Evolutionary conservation across 169 alveolate genomes (phyloP), one percentile per base, ranked within the genome.

Genomic region (Plasmodium coatneyi): DNA sequence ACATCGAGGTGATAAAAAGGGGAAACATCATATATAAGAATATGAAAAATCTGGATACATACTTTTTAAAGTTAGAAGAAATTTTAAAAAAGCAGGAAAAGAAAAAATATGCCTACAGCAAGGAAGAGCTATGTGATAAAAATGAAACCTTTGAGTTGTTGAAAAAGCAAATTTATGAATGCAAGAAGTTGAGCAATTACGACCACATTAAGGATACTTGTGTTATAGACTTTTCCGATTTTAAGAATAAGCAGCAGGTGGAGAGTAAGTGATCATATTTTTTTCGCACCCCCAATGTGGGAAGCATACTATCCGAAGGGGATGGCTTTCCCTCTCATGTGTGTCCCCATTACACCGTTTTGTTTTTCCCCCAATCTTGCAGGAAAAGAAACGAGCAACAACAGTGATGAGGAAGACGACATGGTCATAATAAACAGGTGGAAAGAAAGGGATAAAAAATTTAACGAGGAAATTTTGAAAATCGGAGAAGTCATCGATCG

Each of bases 401-500:
- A 72, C 25, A 84, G 56, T 70, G 96, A 92, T 66, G 95, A 95
- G 22, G 91, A 76, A 60, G 92, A 78, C 39, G 97, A 95, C 36
- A 46, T 71, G 49, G 96, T 93, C 46, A 86, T 96, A 12, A 92
- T 96, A 28, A 86, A 94, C 43, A 70, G 94, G 32, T 96, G 97
- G 97, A 84, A 83, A 56, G 86, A 84, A 82, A 78, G 97, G 34
- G 97, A 96, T 83, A 90, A 95, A 82, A 84, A 70, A 28, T 96
- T 96, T 92, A 96, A 96, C 79, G 86, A 92, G 36, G 97, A 96
- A 60, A 86, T 96, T 54, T 82, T 92, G 93, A 96, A 95, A 89
- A 96, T 96, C 46, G 97, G 97, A 46, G 97, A 96, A 71, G 96
- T 96, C 12, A 96, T 96, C 9, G 97, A 96, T 71, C 92, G 95